phyloP scores from a whole-genome alignment of 371 early-diverging fungal genomes.

The Capillidium rhysosporum region DNA sequence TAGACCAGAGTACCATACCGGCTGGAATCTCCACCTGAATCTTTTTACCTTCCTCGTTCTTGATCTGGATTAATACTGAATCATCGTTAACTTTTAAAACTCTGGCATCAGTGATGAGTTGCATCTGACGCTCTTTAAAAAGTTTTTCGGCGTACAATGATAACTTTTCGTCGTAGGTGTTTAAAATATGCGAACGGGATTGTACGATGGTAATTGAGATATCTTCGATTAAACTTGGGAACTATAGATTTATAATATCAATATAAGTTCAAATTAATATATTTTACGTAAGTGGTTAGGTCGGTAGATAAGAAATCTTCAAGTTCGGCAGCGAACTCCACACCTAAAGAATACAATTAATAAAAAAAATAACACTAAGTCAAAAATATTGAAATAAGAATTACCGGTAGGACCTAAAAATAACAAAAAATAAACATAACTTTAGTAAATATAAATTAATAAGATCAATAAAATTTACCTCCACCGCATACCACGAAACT shows the following conservation, averaged over 20 bases:
- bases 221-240: slow-evolving; percentile 39
- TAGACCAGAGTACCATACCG: slow-evolving; percentile 69
- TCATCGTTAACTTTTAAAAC: slow-evolving; percentile 33
- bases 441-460: not conserved
- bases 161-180: slow-evolving; percentile 54
- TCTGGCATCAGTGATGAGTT: slow-evolving; percentile 46
- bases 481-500: slow-evolving; percentile 76
- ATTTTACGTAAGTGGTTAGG: slow-evolving; percentile 39
- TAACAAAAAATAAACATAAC: not conserved
- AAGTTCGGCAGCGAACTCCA: slow-evolving; percentile 67
- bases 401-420: slow-evolving; percentile 9
- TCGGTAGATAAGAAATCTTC: slow-evolving; percentile 72
- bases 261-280: not conserved
- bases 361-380: not conserved
- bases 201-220: slow-evolving; percentile 47
- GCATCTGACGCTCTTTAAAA: slow-evolving; percentile 50
- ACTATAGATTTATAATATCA: slow-evolving; percentile 15
- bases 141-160: slow-evolving; percentile 25
- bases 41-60: slow-evolving; percentile 15
- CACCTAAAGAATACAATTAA: slow-evolving; percentile 19
- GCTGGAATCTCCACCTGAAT: slow-evolving; percentile 25
- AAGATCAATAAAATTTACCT: slow-evolving; percentile 17
- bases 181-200: slow-evolving; percentile 54
- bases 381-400: not conserved
- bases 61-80: slow-evolving; percentile 23